Evolutionary conservation across 768 basidiomycete species (phyloP).

Genomic region (Mycena rosella): DNA sequence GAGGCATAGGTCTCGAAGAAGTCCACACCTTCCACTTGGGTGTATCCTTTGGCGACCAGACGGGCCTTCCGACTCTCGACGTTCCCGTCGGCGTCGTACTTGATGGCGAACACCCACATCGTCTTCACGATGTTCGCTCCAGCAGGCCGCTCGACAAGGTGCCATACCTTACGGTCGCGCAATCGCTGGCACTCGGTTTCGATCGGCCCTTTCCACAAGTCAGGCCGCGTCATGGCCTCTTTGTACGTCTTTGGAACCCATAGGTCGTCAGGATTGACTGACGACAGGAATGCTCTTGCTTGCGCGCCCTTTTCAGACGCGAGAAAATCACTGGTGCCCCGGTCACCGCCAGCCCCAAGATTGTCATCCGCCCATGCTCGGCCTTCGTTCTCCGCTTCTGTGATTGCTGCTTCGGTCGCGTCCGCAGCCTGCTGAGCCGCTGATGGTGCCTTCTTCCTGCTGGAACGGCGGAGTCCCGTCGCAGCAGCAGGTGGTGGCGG

Average conservation of each 20-base stretch:
- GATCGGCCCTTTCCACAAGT: background rate
- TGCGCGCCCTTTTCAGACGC: too few relatives aligned
- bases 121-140: constrained; percentile 11
- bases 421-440: background rate
- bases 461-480: background rate
- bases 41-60: constrained; percentile 56
- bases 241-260: constrained; percentile 10
- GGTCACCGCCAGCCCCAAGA: background rate
- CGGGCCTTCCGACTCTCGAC: constrained; percentile 49
- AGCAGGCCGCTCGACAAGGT: background rate
- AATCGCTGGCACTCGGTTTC: background rate
- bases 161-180: constrained; percentile 37
- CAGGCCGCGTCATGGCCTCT: constrained; percentile 8
- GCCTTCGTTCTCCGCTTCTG: background rate
- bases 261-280: constrained; percentile 3
- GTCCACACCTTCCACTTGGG: constrained; percentile 50
- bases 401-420: background rate
- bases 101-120: constrained; percentile 44
- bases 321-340: too few relatives aligned
- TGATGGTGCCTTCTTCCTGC: background rate
- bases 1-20: constrained; percentile 38
- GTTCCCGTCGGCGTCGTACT: constrained; percentile 45
- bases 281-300: background rate
- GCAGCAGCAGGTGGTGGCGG: too few relatives aligned
- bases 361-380: constrained; percentile 7